These are phyloP conservation scores for Cornus controversa DNA, from an alignment of 148 eudicot genomes.

Conservation along the genomic window DNA sequence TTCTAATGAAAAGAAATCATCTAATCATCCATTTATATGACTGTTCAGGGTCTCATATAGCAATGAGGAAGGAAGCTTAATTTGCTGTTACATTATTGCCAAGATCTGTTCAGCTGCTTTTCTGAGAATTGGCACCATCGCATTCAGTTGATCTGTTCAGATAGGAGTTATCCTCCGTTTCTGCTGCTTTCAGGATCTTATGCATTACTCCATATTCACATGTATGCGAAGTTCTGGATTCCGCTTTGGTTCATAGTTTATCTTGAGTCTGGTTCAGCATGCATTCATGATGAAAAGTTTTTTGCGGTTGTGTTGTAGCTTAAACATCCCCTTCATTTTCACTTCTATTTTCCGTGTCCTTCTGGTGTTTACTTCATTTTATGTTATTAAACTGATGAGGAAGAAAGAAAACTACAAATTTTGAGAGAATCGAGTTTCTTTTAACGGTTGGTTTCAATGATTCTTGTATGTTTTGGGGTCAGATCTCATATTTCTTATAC, in stretches of 20 bases:
- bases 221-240: background rate
- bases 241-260: background rate
- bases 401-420: background rate
- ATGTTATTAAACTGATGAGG: background rate
- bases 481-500: no score
- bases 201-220: background rate
- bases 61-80: background rate
- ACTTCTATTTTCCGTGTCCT: background rate
- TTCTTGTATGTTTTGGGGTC: background rate
- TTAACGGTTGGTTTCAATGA: background rate
- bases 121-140: background rate
- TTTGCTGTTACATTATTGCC: conserved; percentile 2
- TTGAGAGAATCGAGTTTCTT: background rate
- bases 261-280: background rate
- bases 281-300: background rate
- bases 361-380: background rate
- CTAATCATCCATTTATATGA: background rate
- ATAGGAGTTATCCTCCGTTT: background rate
- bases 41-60: background rate
- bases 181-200: background rate
- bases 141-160: background rate
- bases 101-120: conserved; percentile 2
- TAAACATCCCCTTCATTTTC: background rate
- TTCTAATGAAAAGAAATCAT: background rate
- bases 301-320: background rate